phyloP scores from a whole-genome alignment of 2,329 filamentous ascomycete species.

The Hypocrella siamensis region DNA sequence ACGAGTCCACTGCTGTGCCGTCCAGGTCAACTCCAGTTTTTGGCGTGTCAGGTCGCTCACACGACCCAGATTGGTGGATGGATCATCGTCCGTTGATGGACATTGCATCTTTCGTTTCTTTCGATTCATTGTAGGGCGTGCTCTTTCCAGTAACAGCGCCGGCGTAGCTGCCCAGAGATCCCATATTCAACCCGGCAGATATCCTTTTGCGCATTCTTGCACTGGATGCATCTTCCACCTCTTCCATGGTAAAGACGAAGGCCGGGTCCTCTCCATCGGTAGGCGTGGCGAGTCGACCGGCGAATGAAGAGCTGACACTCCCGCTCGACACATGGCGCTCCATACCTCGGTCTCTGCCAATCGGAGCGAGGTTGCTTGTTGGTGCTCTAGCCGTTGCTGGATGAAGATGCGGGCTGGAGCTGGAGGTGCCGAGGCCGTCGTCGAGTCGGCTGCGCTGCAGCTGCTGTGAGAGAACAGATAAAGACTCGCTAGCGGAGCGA shows the following conservation, averaged over 20 bases:
- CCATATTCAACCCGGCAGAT: slow-evolving; percentile 25
- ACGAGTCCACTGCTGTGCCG: too few relatives aligned
- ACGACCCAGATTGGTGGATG: too few relatives aligned
- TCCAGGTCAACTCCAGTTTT: too few relatives aligned
- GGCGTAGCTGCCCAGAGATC: slow-evolving; percentile 26
- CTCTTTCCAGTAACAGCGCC: slow-evolving; percentile 15
- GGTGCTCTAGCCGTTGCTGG: slow-evolving; percentile 27
- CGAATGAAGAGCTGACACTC: slow-evolving; percentile 37
- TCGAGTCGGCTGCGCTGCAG: slow-evolving; percentile 42
- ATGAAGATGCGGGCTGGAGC: slow-evolving; percentile 33
- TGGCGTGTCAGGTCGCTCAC: too few relatives aligned
- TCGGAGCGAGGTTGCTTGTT: slow-evolving; percentile 21
- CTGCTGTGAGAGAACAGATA: slow-evolving; percentile 45
- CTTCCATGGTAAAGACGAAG: slow-evolving; percentile 52
- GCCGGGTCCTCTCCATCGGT: slow-evolving; percentile 50
- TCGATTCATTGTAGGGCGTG: slow-evolving; percentile 10
- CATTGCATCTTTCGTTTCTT: slow-evolving; percentile 13
- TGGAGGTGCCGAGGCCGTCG: slow-evolving; percentile 24
- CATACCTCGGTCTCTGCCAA: slow-evolving; percentile 25
- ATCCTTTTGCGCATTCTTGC: slow-evolving; percentile 31
- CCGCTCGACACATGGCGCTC: slow-evolving; percentile 45
- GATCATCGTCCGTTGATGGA: slow-evolving; percentile 16
- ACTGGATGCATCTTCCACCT: slow-evolving; percentile 36
- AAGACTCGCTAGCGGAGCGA: slow-evolving; percentile 31
- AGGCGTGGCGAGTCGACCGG: slow-evolving; percentile 44